Evolutionary conservation across 495 filamentous ascomycete species (phyloP).

Genomic region (Astrothelium subdiscretum): DNA sequence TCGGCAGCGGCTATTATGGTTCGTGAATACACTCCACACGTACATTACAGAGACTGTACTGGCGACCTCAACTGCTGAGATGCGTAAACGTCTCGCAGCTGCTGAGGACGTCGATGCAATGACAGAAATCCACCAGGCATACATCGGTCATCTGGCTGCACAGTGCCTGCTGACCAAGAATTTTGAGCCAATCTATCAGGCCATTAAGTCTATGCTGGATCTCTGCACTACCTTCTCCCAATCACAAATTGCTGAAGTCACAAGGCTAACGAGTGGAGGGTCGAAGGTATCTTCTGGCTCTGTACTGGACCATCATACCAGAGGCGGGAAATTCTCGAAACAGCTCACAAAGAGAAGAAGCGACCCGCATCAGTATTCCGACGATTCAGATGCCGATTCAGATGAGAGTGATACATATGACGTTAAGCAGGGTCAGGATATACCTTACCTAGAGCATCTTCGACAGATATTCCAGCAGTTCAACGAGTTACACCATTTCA

Average conservation of each 20-base stretch:
- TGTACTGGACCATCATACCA: neutral
- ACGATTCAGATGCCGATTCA: neutral
- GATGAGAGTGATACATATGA: constrained; percentile 14
- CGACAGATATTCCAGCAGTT: constrained; percentile 32
- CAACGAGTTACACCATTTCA: constrained; percentile 32
- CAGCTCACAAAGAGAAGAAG: neutral
- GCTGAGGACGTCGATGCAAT: constrained; percentile 74
- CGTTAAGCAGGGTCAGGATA: constrained; percentile 19
- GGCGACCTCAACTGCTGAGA: constrained; percentile 38
- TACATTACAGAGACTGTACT: constrained; percentile 68
- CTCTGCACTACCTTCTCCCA: constrained; percentile 36
- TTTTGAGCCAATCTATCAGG: constrained; percentile 24
- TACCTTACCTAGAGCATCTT: constrained; percentile 24
- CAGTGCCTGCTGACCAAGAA: constrained; percentile 51
- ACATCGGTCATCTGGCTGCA: constrained; percentile 47
- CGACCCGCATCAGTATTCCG: neutral
- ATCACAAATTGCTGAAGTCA: neutral
- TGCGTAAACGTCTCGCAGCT: constrained; percentile 42
- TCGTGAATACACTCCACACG: constrained; percentile 58
- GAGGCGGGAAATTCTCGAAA: neutral
- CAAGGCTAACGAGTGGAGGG: constrained; percentile 23
- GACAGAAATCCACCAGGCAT: constrained; percentile 55
- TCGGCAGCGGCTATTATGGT: constrained; percentile 68
- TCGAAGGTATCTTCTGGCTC: constrained; percentile 13
- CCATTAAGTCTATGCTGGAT: constrained; percentile 30